These are phyloP conservation scores for Lodderomyces pseudojiufengensis DNA, from an alignment of 1,139 yeast species.

Conservation along the genomic window DNA sequence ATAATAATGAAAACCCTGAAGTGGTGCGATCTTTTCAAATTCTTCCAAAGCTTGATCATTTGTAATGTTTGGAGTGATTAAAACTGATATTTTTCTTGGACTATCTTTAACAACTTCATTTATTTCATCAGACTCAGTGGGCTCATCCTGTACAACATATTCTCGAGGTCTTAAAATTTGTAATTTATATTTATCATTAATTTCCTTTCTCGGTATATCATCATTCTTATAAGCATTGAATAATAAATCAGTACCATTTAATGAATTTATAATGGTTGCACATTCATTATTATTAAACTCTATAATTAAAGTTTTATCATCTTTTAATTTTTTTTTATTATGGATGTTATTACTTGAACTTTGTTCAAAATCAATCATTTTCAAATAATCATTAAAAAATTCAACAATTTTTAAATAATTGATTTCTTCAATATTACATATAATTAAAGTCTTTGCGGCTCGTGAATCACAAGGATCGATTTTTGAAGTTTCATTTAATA, in stretches of 20 bases:
- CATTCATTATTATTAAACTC: constrained; percentile 52
- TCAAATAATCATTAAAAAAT: constrained; percentile 40
- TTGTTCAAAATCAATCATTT: constrained; percentile 31
- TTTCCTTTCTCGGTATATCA: constrained; percentile 11
- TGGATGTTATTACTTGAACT: constrained; percentile 29
- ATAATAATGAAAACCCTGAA: constrained; percentile 29
- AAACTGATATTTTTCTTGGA: constrained; percentile 34
- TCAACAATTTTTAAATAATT: constrained; percentile 41
- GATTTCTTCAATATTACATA: constrained; percentile 41
- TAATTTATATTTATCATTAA: constrained; percentile 11
- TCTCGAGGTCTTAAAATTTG: constrained; percentile 53
- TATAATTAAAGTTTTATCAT: constrained; percentile 40
- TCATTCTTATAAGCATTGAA: constrained; percentile 27
- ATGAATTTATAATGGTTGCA: constrained; percentile 57
- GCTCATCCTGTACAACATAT: constrained; percentile 45
- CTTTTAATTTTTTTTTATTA: constrained; percentile 30
- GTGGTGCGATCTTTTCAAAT: constrained; percentile 21
- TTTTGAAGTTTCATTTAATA: constrained; percentile 37
- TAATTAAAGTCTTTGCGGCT: constrained; percentile 45
- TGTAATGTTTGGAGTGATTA: constrained; percentile 22
- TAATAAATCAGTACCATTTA: constrained; percentile 36
- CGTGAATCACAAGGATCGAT: constrained; percentile 54
- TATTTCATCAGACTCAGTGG: constrained; percentile 9
- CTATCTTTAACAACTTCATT: constrained; percentile 29
- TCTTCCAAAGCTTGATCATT: constrained; percentile 26